Percentiles rank a stretch among this genome's conserved stretches.
Conservation (phyloP, 164 flowering plant species). For the Warburgia ugandensis region DNA sequence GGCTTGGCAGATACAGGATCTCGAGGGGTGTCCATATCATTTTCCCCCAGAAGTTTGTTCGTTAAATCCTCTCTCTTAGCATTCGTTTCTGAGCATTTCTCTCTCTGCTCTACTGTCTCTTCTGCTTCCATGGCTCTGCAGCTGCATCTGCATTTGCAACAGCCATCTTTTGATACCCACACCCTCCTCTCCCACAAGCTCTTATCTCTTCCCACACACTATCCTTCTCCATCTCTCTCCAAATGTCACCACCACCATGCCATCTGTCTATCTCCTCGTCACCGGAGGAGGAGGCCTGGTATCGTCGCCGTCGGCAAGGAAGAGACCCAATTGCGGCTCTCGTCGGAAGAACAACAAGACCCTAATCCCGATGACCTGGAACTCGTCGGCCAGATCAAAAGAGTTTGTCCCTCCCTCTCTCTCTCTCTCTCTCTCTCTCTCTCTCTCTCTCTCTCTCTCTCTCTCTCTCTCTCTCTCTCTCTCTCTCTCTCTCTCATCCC, state of each 20-base stretch:
- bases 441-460: not conserved
- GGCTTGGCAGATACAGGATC: too few species aligned
- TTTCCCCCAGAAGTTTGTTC: too few species aligned
- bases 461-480: not conserved
- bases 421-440: not conserved
- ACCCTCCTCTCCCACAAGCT: too few species aligned
- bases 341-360: constrained; percentile 12
- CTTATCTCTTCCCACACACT: not conserved
- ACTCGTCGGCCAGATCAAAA: constrained; percentile 41
- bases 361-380: constrained; percentile 37
- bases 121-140: constrained; percentile 3
- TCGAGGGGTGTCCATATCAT: too few species aligned
- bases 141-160: constrained; percentile 1
- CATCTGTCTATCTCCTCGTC: not conserved
- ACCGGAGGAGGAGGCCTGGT: not conserved
- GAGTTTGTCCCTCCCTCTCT: constrained; percentile 23
- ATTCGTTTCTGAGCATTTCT: too few species aligned
- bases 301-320: constrained; percentile 24
- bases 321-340: constrained; percentile 22
- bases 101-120: not conserved
- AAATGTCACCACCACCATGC: not conserved
- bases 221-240: not conserved
- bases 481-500: not conserved
- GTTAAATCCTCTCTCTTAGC: too few species aligned
- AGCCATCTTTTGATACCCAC: too few species aligned